A percentile compares a stretch with the other conserved stretches of the same genome.
phyloP scores from a whole-genome alignment of 2,329 filamentous ascomycete species.

The Thermothelomyces thermophilus region DNA sequence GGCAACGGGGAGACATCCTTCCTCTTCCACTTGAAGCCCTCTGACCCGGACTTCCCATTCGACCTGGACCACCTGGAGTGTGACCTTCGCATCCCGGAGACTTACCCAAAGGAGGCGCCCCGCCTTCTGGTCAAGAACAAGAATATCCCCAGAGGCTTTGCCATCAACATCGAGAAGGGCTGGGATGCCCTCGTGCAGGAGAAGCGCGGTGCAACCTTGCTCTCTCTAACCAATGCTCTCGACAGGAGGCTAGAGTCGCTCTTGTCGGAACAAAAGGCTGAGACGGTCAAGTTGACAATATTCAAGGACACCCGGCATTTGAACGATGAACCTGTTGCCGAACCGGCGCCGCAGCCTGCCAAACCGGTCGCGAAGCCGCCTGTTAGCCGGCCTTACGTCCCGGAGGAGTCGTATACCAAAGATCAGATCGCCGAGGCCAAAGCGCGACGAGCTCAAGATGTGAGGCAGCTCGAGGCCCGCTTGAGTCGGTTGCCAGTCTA shows the following conservation, averaged over 20 bases:
- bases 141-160: constrained; percentile 57
- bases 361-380: constrained; percentile 6
- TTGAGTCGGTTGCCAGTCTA: constrained; percentile 63
- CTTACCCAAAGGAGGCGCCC: constrained; percentile 55
- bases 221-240: constrained; percentile 61
- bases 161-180: constrained; percentile 69
- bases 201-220: constrained; percentile 50
- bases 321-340: constrained; percentile 20
- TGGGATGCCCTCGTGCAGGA: constrained; percentile 60
- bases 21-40: constrained; percentile 60
- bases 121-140: constrained; percentile 48
- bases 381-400: constrained; percentile 30
- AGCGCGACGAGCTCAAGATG: constrained; percentile 57
- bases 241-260: constrained; percentile 67
- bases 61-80: constrained; percentile 65
- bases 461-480: constrained; percentile 66
- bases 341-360: background rate
- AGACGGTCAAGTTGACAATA: constrained; percentile 63
- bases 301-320: constrained; percentile 51
- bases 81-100: constrained; percentile 55
- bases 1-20: constrained; percentile 49
- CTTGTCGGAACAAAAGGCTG: constrained; percentile 61
- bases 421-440: constrained; percentile 58
- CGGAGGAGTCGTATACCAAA: constrained; percentile 45
- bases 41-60: constrained; percentile 79